Evolutionary conservation across 2,329 filamentous ascomycete genomes (phyloP), one percentile per base, ranked within the genome.

Genomic region (Allantophomopsis lycopodina): DNA sequence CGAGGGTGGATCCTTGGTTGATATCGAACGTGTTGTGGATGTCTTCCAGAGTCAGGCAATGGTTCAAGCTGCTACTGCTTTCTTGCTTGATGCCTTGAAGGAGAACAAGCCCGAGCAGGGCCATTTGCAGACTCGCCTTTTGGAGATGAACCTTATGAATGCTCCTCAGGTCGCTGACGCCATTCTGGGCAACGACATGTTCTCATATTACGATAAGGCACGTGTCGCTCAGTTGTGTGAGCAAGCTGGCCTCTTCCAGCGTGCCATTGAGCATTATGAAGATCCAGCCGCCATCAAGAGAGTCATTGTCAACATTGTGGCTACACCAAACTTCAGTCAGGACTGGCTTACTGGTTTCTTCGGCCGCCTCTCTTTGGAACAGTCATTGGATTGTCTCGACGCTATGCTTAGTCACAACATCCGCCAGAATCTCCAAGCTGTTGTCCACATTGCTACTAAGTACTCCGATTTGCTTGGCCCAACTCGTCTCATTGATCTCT

Each of bases 11-110:
- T 80, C 88, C 17, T 66, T 95, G 43, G 80, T 98, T 48, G 91
- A 96, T 52, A 76, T 96, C 42, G 86, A 94, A 57, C 85, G 89
- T 36, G 88, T 95, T 17, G 86, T 95, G 37, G 91, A 98, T 59
- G 87, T 98, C 43, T 98, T 98, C 79, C 83, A 95, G 62, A 88
- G 88, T 8, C 91, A 98, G 61, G 88, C 87, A 54, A 91, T 96
- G 87, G 76, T 96, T 37, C 93, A 96, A 59, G 87, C 94, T 61
- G 89, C 89, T 7, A 98, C 93, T 2, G 88, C 89, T n/a, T 98
- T 98, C 73, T 66, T 98, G 38, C 74, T 98, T 18, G 91, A 98
- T 62, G 89, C 88, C 2, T 73, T 98, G 28, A 91, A 94, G 60
- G 86, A 91, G 50, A 95, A 98, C 65, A 82, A 80, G 52, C 87